A percentile compares a stretch with the other conserved stretches of the same genome.
These are phyloP conservation scores for Xylariaceae sp. DNA, from an alignment of 2,329 filamentous ascomycete genomes.

Conservation along the genomic window DNA sequence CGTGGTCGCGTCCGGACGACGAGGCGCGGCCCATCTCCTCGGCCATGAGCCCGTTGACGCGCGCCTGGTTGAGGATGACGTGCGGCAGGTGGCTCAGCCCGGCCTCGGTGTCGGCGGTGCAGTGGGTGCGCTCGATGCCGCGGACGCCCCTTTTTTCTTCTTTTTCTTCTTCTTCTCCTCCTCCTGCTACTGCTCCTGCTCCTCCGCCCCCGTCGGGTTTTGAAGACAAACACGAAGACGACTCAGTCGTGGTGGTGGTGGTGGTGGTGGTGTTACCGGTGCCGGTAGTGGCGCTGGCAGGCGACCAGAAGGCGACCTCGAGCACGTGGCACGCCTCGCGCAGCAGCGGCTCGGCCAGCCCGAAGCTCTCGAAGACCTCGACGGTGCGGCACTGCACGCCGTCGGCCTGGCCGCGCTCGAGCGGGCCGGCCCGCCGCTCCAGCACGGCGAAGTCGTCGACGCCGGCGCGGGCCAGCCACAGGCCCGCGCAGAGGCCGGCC, in stretches of 20 bases:
- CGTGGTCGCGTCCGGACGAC: slow-evolving; percentile 29
- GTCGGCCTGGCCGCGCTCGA: slow-evolving; percentile 55
- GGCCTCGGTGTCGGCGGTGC: slow-evolving; percentile 45
- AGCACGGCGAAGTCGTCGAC: slow-evolving; percentile 46
- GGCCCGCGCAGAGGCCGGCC: slow-evolving; percentile 52
- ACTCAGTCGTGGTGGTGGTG: no score
- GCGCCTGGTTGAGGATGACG: slow-evolving; percentile 49
- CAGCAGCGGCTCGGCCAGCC: slow-evolving; percentile 45
- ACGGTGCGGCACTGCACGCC: slow-evolving; percentile 54
- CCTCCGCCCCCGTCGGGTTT: not conserved
- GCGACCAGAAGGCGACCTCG: slow-evolving; percentile 51
- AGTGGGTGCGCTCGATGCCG: slow-evolving; percentile 37
- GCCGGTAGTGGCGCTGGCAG: no score
- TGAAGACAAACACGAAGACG: no score
- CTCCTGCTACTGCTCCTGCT: not conserved
- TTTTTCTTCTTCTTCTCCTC: not conserved
- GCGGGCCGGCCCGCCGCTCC: slow-evolving; percentile 46
- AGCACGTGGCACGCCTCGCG: slow-evolving; percentile 50
- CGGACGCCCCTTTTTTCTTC: no score
- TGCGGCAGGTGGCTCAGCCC: slow-evolving; percentile 47
- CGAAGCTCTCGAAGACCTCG: slow-evolving; percentile 55
- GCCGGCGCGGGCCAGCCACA: slow-evolving; percentile 53
- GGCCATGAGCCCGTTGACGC: slow-evolving; percentile 47
- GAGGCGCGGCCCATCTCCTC: slow-evolving; percentile 34
- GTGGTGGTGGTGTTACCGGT: no score